Evolutionary conservation across 257 asterid species (phyloP), one percentile per base, ranked within the genome.

Genomic region (Haberlea rhodopensis): DNA sequence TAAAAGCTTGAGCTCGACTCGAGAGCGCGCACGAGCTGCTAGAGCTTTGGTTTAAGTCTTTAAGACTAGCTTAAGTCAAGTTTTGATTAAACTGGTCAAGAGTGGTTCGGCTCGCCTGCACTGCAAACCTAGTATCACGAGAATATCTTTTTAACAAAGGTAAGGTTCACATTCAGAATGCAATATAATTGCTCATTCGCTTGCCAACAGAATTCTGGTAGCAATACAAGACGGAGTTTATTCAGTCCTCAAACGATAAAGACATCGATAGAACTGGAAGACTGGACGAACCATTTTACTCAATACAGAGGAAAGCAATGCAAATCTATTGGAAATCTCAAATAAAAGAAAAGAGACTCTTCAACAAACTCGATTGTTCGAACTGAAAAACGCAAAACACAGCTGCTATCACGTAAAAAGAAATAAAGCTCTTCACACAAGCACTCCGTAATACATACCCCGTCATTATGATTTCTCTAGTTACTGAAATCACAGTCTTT

Each of bases 321-420:
- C 54, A 34, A 19, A 11, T 69, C 63, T 26, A 56, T 45, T 61
- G 56, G 55, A 60, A 69, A 66, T 76, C 76, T 27, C 63, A 62
- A 69, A 67, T 71, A 71, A 70, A 63, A 54, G 57, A 31, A n/a
- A 77, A 73, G 66, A 68, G 43, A 70, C 78, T 68, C 74, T 73
- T 75, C 67, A 66, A 71, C 81, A 67, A 58, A 45, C 69, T 53
- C 63, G 69, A 65, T 52, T 73, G 59, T 79, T 63, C 77, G 65
- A 70, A 79, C 85, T 76, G 62, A 54, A 49, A n/a, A 62, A 25
- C 8, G 34, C 43, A 48, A 71, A 68, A 79, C 61, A 79, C 76
- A 70, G 67, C 57, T 61, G 70, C 71, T 75, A 52, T 60, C 56
- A 69, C 71, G 59, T 51, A 66, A 54, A 64, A 59, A 63, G 49